Evolutionary conservation across 1,139 yeast genomes (phyloP), one percentile per base, ranked within the genome.

Genomic region (Protomyces pachydermus): DNA sequence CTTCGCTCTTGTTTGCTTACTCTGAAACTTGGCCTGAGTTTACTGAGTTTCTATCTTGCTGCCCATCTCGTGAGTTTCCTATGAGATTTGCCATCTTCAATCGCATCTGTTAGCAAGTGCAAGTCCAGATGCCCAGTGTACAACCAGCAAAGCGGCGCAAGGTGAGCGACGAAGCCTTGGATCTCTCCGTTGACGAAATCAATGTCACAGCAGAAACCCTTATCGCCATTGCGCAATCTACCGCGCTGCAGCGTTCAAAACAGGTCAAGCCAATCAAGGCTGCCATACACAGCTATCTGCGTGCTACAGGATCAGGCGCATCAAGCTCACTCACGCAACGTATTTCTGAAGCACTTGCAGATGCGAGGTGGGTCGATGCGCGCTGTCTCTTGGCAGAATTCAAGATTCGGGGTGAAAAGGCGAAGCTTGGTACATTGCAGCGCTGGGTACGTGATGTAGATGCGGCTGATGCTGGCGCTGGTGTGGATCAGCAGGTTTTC

Each of bases 391-490:
- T 60, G 39, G 58, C 64, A n/a, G 64, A 60, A 20, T 54, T 60
- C 50, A 53, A 56, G 28, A 45, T 60, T 12, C 58, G 64, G 8
- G 56, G 55, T 9, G 58, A 54, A 28, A 54, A 28, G 16, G 54
- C 55, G n/a, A 60, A 54, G 50, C 42, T 60, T 3, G 64, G 64
- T 32, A 54, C 64, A 14, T 35, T 60, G 18, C 64, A 60, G 54
- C 39, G 64, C 16, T 60, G 64, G 64, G 58, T 60, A 2, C 34
- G 64, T 8, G 64, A 60, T 14, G 58, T 54, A 18, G 64, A 60
- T 23, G 64, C 64, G 10, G 64, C 64, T 25, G 54, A 54, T 9
- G 64, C 58, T 14, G 58, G 54, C 1, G 37, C 42, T 3, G 54
- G 54, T 35, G 58, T 35, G 12, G 55, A 56, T 10, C 54, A 56